Conservation (phyloP, 2,329 filamentous ascomycete genomes). For the Periconia sp. region DNA sequence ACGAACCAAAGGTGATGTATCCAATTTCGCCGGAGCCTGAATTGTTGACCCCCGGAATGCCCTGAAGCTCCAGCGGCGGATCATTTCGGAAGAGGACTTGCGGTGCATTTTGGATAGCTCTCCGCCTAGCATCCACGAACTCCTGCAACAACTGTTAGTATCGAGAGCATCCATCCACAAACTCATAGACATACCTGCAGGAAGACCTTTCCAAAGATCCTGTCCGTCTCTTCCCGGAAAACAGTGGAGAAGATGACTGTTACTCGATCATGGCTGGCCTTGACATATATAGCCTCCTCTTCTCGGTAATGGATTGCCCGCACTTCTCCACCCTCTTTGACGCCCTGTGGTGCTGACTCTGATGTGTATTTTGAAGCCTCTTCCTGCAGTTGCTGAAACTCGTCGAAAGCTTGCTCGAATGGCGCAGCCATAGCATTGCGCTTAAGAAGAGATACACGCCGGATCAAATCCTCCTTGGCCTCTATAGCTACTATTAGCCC, state of each 20-base stretch:
- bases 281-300: conserved; percentile 98
- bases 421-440: conserved; percentile 98
- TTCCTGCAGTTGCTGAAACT: conserved; percentile 84
- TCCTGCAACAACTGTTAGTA: conserved; percentile 57
- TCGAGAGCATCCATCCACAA: neutral
- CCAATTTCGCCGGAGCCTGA: conserved; percentile 84
- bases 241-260: conserved; percentile 99
- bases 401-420: conserved; percentile 95
- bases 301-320: conserved; percentile 98
- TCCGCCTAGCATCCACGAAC: conserved; percentile 93
- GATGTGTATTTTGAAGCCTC: conserved; percentile 91
- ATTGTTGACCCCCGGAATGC: conserved; percentile 77
- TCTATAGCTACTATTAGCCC: conserved; percentile 60
- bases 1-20: conserved; percentile 94
- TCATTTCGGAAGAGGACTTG: conserved; percentile 97
- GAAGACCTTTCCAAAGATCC: conserved; percentile 97
- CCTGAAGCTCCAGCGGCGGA: conserved; percentile 87
- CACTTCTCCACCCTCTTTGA: conserved; percentile 86
- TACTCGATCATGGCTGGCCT: conserved; percentile 94
- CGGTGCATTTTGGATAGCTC: conserved; percentile 96
- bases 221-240: conserved; percentile 96
- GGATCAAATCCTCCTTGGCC: conserved; percentile 82
- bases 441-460: conserved; percentile 88
- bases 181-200: conserved; percentile 64
- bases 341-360: conserved; percentile 90